Base-by-base conservation (phyloP, 2,329 filamentous ascomycete genomes). In the Trichoderma simmonsii region DNA sequence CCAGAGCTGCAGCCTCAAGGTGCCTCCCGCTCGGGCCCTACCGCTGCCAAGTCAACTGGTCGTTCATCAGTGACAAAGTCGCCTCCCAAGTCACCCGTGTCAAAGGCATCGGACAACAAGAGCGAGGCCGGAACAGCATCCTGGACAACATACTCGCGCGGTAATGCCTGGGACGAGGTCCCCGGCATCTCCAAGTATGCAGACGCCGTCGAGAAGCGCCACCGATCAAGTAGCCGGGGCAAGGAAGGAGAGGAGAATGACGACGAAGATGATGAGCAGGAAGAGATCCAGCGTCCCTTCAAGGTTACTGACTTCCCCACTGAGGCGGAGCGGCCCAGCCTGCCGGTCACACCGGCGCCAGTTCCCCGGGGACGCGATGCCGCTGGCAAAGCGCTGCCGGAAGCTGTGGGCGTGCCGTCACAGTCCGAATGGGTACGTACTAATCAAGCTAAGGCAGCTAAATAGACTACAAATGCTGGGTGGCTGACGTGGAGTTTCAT, bases 381-480 rank as follows among this genome's bases (percentile, higher is more conserved):
- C 71, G 85, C 89, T 65, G 82, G 84, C 74, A 86, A 86, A 74
- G 85, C 86, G 77, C 85, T 97, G 76, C 93, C 93, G 73, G 85
- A 85, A 75, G 94, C 95, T 64, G 89, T 93, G 80, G 95, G 94
- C 66, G 94, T 97, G 75, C 94, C 95, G 74, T 86, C 89, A 81
- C 95, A 97, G 87, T 88, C 89, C 80, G 93, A 97, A 82, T 98
- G 95, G 95, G 94, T 97, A 94, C 92, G 93, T 93, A 86, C 86
- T 82, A 86, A 88, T 79, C 86, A 86, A 74, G 63, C 68, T 80
- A 79, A 74, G 77, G 78, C 75, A 88, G 85, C 83, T 79, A 76
- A 74, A 80, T 82, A 77, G 86, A 87, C 80, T 88, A 86, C 81
- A 82, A 84, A 59, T 89, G 86, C 81, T 83, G 85, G 61, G 43